phyloP scores from a whole-genome alignment of 306 rosid species.

The Corylus heterophylla region DNA sequence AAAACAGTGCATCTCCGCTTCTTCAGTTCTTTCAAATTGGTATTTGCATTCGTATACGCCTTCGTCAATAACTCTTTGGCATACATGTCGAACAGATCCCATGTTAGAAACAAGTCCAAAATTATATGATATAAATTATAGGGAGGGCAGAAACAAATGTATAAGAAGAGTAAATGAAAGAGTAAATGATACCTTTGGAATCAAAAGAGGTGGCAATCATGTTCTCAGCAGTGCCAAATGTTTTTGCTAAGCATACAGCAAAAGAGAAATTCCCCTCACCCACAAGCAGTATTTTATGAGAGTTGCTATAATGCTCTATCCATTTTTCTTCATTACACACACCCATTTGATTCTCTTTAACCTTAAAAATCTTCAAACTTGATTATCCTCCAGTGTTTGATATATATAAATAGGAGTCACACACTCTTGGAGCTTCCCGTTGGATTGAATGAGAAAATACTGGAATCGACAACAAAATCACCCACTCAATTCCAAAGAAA shows the following conservation, averaged over 20 bases:
- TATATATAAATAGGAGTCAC: no score
- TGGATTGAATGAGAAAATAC: no score
- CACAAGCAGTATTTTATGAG: conserved; percentile 27
- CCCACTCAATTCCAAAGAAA: no score
- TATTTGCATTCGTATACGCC: not conserved
- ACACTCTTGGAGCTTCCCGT: no score
- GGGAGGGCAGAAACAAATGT: not conserved
- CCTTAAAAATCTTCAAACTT: not conserved
- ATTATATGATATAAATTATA: not conserved
- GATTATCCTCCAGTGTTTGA: no score
- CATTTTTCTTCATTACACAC: not conserved
- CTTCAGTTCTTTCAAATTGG: conserved; percentile 18
- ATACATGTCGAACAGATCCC: no score
- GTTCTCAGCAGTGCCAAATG: conserved; percentile 25
- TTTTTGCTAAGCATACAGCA: conserved; percentile 33
- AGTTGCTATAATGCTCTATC: conserved; percentile 27
- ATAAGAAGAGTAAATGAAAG: no score
- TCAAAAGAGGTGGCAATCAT: conserved; percentile 36
- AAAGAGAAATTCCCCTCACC: conserved; percentile 43
- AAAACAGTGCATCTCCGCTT: conserved; percentile 19
- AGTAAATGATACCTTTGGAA: conserved; percentile 11
- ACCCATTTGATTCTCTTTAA: not conserved
- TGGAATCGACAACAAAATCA: no score
- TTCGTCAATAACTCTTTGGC: not conserved
- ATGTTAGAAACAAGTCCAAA: not conserved